Percentiles rank a stretch among this genome's conserved stretches.
phyloP scores from a whole-genome alignment of 352 stramenopile genomes.

The Phytophthora cactorum region DNA sequence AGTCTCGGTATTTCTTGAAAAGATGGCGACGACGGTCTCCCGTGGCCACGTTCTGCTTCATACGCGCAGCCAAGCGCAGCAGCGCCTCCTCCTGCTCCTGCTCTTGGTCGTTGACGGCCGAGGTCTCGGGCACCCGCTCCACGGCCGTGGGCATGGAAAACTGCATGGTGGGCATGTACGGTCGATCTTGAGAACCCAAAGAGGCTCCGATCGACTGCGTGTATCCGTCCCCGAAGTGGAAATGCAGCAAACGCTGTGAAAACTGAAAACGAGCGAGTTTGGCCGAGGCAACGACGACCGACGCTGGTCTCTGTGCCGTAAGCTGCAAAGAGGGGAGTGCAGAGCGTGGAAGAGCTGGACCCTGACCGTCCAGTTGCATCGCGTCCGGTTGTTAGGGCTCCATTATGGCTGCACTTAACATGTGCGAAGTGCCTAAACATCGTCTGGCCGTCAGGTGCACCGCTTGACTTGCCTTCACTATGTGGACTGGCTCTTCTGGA shows the following conservation, averaged over 20 bases:
- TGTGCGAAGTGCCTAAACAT: slow-evolving; percentile 25
- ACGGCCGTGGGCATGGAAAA: slow-evolving; percentile 55
- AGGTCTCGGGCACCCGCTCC: slow-evolving; percentile 59
- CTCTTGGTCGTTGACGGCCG: slow-evolving; percentile 42
- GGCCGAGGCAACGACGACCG: slow-evolving; percentile 11
- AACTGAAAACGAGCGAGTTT: slow-evolving; percentile 15
- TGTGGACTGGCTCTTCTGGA: slow-evolving; percentile 33
- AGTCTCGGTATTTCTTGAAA: slow-evolving; percentile 86
- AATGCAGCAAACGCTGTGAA: slow-evolving; percentile 16
- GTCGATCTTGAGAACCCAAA: slow-evolving; percentile 1
- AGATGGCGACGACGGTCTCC: slow-evolving; percentile 74
- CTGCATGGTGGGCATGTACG: slow-evolving; percentile 27
- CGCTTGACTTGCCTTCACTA: slow-evolving; percentile 19
- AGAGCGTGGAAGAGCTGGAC: slow-evolving; percentile 25
- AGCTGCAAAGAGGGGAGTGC: slow-evolving; percentile 38
- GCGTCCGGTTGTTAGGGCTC: slow-evolving; percentile 19
- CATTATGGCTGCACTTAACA: slow-evolving; percentile 13
- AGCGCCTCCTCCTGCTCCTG: slow-evolving; percentile 73
- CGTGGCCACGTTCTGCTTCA: slow-evolving; percentile 83
- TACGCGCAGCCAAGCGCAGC: slow-evolving; percentile 69
- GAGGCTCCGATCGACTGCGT: slow-evolving; percentile 6
- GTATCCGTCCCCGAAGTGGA: slow-evolving; percentile 21
- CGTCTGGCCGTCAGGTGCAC: slow-evolving; percentile 10
- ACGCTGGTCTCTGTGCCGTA: slow-evolving; percentile 21
- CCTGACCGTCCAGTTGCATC: slow-evolving; percentile 20